Base-by-base conservation (phyloP, 768 basidiomycete genomes). In the Termitomyces sp. region DNA sequence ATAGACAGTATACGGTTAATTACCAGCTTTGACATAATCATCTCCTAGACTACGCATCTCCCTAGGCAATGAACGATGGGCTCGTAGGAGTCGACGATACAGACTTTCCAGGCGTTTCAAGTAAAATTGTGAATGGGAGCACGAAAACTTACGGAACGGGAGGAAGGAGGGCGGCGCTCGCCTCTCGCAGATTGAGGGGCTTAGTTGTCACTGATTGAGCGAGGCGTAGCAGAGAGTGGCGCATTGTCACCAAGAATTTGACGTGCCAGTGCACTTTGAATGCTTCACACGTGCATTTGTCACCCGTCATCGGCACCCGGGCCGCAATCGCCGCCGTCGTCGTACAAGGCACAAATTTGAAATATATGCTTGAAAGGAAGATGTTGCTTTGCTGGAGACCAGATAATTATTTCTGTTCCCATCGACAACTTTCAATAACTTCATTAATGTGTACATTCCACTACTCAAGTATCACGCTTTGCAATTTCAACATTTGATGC, bases 1-100 rank as follows among this genome's bases (percentile, higher is more conserved):
- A 52, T 28, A 8, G 34, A 54, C 41, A 63, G 52, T 52, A 54
- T 34, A 29, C 54, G 7, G 20, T 34, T 33, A 62, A 73, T 18
- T 57, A 89, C 89, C 90, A 62, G 84, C 78, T 74, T 92, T 95
- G 56, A 95, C 80, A 67, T 95, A 96, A 39, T 81, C 80, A 66
- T 95, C 92, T 24, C 94, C 94, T 52, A 96, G 75, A 41, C 83
- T 84, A 28, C 92, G 82, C 87, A 96, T 90, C 59, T 93, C 93
- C 5, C 66, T 55, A 4, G 92, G 86, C 5, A 96, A 77, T 52
- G 69, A 69, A 51, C 85, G 81, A 65, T 98, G 94, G 1, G 86
- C 84, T n/a, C 94, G 81, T 39, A 96, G 74, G 28, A 96, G 75
- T 34, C 85, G 77, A 28, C 94, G 85, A 69, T 89, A 94, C 24